These are phyloP conservation scores for Auriscalpium microsporum DNA, from an alignment of 768 basidiomycete species.

Conservation along the genomic window DNA sequence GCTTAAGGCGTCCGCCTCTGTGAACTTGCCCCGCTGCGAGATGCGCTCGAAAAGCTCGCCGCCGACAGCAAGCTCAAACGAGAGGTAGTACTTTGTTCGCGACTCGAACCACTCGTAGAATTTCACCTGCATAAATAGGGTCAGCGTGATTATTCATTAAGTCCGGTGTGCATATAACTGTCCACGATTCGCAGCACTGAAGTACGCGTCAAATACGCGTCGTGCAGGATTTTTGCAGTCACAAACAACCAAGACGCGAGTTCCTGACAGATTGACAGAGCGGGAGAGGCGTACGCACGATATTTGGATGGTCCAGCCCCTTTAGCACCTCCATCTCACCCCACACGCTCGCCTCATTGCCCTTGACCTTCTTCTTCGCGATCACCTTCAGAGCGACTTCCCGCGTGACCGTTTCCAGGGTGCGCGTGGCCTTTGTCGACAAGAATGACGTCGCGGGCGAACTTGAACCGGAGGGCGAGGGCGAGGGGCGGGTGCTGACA, in stretches of 20 bases:
- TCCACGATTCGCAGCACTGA: no score
- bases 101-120: slow-evolving; percentile 98
- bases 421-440: slow-evolving; percentile 14
- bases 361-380: slow-evolving; percentile 91
- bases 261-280: neutral
- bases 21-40: slow-evolving; percentile 79
- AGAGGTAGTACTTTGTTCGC: slow-evolving; percentile 88
- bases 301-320: slow-evolving; percentile 85
- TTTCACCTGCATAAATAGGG: slow-evolving; percentile 61
- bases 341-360: slow-evolving; percentile 83
- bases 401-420: slow-evolving; percentile 35
- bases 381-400: slow-evolving; percentile 88
- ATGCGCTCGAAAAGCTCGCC: slow-evolving; percentile 94
- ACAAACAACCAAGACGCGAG: neutral
- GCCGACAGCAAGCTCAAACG: slow-evolving; percentile 88
- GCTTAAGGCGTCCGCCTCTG: slow-evolving; percentile 79
- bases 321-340: slow-evolving; percentile 90
- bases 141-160: neutral
- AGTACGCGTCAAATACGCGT: no score
- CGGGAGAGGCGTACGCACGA: slow-evolving; percentile 42
- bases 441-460: slow-evolving; percentile 20
- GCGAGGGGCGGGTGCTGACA: slow-evolving; percentile 1
- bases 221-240: neutral
- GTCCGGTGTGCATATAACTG: no score
- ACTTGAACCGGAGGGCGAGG: slow-evolving; percentile 3